These are phyloP conservation scores for Chrysopogon serrulatus DNA, from an alignment of 176 grass and related monocot genomes.

Conservation along the genomic window DNA sequence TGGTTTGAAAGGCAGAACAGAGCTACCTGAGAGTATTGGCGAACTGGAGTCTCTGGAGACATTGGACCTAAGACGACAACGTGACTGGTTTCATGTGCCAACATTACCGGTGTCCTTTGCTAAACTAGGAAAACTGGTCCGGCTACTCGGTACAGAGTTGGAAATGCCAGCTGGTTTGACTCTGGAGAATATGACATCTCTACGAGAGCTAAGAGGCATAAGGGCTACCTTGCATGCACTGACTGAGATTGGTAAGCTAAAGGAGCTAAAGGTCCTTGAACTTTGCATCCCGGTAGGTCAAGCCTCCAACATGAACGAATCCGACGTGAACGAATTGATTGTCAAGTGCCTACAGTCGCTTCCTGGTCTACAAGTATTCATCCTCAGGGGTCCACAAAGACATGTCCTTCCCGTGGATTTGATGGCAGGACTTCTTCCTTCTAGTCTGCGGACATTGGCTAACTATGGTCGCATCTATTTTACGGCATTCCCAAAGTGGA, in stretches of 20 bases:
- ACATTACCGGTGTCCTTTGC: neutral
- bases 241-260: neutral
- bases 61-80: neutral
- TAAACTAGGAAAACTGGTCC: neutral
- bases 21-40: neutral
- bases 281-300: no score
- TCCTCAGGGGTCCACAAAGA: rapidly evolving
- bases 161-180: neutral
- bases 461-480: rapidly evolving
- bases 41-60: neutral
- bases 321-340: neutral
- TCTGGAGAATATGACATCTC: neutral
- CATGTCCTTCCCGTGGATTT: neutral
- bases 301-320: no score
- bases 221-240: neutral
- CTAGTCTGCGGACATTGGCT: neutral
- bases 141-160: neutral
- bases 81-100: no score
- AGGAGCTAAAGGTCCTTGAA: neutral
- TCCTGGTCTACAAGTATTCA: neutral
- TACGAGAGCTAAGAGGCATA: neutral
- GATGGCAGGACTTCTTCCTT: neutral
- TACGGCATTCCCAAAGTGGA: neutral
- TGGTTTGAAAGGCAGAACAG: neutral
- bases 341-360: neutral